Percentiles rank a stretch among this genome's conserved stretches.
phyloP scores from a whole-genome alignment of 2,329 filamentous ascomycete genomes.

The Aureobasidium mangrovei region DNA sequence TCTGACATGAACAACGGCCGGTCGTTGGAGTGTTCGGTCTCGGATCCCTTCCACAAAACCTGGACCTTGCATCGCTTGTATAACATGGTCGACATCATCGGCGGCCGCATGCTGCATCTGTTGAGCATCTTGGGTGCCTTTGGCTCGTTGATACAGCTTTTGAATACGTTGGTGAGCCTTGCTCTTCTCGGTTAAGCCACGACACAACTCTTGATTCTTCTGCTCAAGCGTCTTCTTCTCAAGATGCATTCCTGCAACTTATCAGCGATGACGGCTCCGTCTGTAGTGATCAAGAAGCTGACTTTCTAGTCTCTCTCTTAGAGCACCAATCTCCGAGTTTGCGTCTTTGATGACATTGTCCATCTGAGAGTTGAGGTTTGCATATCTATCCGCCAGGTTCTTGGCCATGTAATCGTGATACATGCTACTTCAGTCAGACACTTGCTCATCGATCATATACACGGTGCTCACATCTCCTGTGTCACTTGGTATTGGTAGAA shows the following conservation, averaged over 20 bases:
- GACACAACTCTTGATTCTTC: constrained; percentile 63
- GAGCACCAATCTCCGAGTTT: constrained; percentile 58
- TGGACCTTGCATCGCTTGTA: constrained; percentile 24
- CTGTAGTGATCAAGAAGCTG: constrained; percentile 19
- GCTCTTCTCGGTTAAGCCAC: constrained; percentile 60
- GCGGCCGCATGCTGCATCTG: constrained; percentile 45
- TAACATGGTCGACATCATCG: constrained; percentile 40
- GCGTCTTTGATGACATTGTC: constrained; percentile 68
- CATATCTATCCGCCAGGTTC: constrained; percentile 63
- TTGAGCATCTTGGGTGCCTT: constrained; percentile 25
- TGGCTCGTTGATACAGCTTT: constrained; percentile 25
- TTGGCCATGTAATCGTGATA: constrained; percentile 72
- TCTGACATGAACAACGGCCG: not conserved
- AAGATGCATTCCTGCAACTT: constrained; percentile 42
- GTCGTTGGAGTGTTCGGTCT: not conserved
- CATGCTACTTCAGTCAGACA: constrained; percentile 38
- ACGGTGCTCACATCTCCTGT: constrained; percentile 61
- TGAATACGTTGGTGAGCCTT: constrained; percentile 61
- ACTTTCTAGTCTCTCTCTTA: constrained; percentile 60
- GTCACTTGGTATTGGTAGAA: constrained; percentile 85
- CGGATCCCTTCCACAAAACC: not conserved
- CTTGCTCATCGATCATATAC: not conserved
- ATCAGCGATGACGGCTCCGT: constrained; percentile 7
- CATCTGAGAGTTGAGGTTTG: constrained; percentile 53
- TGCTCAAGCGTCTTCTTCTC: constrained; percentile 56